Evolutionary conservation across 805 yeast genomes (phyloP), one percentile per base, ranked within the genome.

Genomic region (Wickerhamomyces bisporus): DNA sequence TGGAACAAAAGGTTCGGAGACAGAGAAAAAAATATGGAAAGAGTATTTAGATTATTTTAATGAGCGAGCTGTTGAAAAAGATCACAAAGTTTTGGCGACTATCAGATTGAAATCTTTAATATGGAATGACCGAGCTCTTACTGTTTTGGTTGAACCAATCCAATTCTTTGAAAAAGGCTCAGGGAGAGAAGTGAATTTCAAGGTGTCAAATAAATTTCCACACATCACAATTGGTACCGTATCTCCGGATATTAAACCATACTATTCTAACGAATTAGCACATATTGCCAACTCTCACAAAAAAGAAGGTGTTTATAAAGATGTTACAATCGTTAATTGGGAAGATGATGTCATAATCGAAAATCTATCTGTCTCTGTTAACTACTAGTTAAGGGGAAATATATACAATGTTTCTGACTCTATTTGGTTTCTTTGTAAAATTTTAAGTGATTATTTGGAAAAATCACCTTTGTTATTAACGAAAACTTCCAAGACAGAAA

Each of bases 401-500:
- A 27, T 21, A 23, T n/a, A n/a, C n/a, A n/a, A n/a, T n/a, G n/a
- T n/a, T n/a, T n/a, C n/a, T n/a, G n/a, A n/a, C n/a, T n/a, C n/a
- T n/a, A n/a, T n/a, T n/a, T n/a, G n/a, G n/a, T n/a, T n/a, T n/a
- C n/a, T n/a, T n/a, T n/a, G n/a, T 19, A 26, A 13, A 20, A 14
- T 17, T 17, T 17, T 26, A 8, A 7, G 26, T 21, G 9, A 5
- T 32, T 42, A 47, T 35, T 48, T 48, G 5, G 43, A 28, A 43
- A 71, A 75, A 42, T 77, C 70, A 35, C 95, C 95, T 60, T 84
- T 82, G 64, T 87, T 85, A 35, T 83, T 71, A 6, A 93, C 95
- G 60, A 91, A 87, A 0, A 83, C 88, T 50, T 93, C 97, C 31
- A 93, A 69, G 1, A 80, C 95, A 11, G 98, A 89, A 68, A 93